Percentiles rank a stretch among this genome's conserved stretches.
These are phyloP conservation scores for Theobroma cacao DNA, from an alignment of 345 rosid genomes.

Conservation along the genomic window DNA sequence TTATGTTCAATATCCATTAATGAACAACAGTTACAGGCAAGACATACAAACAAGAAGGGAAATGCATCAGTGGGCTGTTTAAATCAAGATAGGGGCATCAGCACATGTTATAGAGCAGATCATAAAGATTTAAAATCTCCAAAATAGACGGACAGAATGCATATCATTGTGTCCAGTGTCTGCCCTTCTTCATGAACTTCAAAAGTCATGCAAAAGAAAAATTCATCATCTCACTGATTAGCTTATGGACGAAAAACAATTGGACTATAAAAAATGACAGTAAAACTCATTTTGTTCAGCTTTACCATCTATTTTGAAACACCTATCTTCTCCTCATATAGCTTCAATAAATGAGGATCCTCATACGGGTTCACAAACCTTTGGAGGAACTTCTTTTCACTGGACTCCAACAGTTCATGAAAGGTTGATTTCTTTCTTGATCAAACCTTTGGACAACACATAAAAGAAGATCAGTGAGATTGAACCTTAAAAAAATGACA, in stretches of 20 bases:
- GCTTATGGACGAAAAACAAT: background rate
- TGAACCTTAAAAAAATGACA: background rate
- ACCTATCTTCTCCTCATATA: constrained; percentile 15
- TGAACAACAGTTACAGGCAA: background rate
- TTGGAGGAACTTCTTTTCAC: constrained; percentile 16
- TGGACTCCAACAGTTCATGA: background rate
- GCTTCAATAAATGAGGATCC: constrained; percentile 7
- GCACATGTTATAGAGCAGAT: no score
- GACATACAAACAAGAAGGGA: no score
- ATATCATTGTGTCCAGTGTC: background rate
- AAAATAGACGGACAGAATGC: background rate
- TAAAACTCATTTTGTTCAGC: background rate
- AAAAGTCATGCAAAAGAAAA: background rate
- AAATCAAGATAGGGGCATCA: background rate
- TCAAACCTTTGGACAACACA: constrained; percentile 12
- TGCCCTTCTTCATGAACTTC: background rate
- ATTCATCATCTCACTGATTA: background rate
- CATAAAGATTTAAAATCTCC: background rate
- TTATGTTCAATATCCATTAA: no score
- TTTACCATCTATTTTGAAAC: background rate
- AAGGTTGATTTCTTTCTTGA: background rate
- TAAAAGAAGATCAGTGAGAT: background rate
- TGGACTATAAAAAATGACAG: background rate
- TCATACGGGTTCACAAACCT: constrained; percentile 7
- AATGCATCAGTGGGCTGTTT: no score